Conservation (phyloP, 1,284 basidiomycete species). For the Afroboletus lepidellus region DNA sequence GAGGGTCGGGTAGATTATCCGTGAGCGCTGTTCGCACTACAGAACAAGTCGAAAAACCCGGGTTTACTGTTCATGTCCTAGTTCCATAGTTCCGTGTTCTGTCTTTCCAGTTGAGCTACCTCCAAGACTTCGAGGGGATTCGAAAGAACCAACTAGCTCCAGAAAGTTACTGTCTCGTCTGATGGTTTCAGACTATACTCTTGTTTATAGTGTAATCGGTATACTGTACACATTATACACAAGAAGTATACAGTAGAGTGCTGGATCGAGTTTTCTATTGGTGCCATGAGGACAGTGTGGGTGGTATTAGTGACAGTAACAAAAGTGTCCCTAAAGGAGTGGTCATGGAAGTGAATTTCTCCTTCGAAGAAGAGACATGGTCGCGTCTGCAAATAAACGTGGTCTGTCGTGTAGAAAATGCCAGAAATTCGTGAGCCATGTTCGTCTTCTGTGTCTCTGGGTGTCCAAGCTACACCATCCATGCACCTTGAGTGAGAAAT, state of each 20-base stretch:
- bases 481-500: background rate
- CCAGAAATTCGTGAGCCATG: slow-evolving; percentile 20
- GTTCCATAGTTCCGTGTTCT: background rate
- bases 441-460: slow-evolving; percentile 3
- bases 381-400: slow-evolving; percentile 9
- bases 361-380: slow-evolving; percentile 17
- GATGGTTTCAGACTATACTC: background rate
- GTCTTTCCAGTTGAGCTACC: background rate
- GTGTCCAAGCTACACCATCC: slow-evolving; percentile 3
- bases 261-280: background rate
- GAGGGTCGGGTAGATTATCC: no score
- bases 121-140: background rate
- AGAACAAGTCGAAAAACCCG: no score
- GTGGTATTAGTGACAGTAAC: background rate
- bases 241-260: slow-evolving; percentile 2
- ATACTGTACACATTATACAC: slow-evolving; percentile 5
- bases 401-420: slow-evolving; percentile 14
- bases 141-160: no score
- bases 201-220: background rate
- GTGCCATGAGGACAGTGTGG: background rate
- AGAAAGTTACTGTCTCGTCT: no score
- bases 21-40: no score
- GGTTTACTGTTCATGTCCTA: background rate
- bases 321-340: background rate
- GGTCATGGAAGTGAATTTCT: slow-evolving; percentile 12